A percentile compares a stretch with the other conserved stretches of the same genome.
Evolutionary conservation across 2,329 filamentous ascomycete genomes (phyloP).

Genomic region (Apiospora rasikravindrae): DNA sequence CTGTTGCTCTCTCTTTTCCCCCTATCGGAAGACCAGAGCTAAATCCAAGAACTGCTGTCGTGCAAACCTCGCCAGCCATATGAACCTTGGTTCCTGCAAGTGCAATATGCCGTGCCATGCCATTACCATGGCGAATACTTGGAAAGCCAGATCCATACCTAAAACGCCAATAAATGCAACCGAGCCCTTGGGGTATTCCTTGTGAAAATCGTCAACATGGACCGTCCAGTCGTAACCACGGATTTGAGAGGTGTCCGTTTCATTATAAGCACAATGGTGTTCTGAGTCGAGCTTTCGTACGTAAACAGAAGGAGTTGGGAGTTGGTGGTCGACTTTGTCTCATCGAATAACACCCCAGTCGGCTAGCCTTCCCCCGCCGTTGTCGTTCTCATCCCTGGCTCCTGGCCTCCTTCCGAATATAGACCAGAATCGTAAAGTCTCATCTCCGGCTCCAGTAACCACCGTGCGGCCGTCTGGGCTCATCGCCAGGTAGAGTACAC

Average conservation of each 20-base stretch:
- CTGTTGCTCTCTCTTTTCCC: neutral
- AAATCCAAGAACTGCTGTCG: neutral
- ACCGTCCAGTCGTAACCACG: conserved; percentile 9
- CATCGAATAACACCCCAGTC: conserved; percentile 86
- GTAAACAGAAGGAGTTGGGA: conserved; percentile 22
- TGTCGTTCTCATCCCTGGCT: conserved; percentile 70
- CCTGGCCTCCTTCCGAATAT: conserved; percentile 86
- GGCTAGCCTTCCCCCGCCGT: conserved; percentile 64
- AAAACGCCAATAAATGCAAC: conserved; percentile 17
- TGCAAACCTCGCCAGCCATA: conserved; percentile 1
- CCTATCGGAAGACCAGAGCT: neutral
- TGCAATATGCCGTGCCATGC: neutral
- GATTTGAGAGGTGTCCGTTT: conserved; percentile 8
- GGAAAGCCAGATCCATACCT: conserved; percentile 15
- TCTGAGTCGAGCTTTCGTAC: conserved; percentile 22
- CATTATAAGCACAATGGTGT: conserved; percentile 15
- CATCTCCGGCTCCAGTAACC: conserved; percentile 94
- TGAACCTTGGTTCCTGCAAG: neutral
- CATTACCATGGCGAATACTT: neutral
- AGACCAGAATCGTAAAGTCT: conserved; percentile 96
- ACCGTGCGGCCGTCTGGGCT: conserved; percentile 93
- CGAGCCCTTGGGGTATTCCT: conserved; percentile 12
- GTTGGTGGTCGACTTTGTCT: conserved; percentile 27
- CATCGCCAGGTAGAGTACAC: conserved; percentile 96
- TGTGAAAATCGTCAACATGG: conserved; percentile 16